Conservation (phyloP, 148 eudicot species). For the Vaccinium myrtillus region DNA sequence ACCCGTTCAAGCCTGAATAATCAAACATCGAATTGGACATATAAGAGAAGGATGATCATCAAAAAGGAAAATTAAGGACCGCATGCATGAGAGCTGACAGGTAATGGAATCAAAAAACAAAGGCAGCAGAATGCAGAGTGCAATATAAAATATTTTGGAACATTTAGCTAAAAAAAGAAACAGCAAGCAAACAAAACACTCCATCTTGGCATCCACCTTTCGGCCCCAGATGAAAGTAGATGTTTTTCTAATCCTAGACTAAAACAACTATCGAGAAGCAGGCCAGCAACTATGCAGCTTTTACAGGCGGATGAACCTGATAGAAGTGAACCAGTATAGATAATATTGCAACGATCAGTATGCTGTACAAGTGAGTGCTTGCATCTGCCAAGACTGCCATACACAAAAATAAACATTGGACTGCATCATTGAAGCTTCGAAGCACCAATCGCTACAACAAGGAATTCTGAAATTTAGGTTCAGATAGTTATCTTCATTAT, state of each 20-base stretch:
- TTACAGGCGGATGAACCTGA: neutral
- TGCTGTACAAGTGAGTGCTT: neutral
- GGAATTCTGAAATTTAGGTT: neutral
- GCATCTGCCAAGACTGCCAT: neutral
- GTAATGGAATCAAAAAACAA: neutral
- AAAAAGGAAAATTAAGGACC: neutral
- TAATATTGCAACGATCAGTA: neutral
- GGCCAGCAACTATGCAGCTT: neutral
- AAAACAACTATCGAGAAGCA: constrained; percentile 1
- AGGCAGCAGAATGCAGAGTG: neutral
- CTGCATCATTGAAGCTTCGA: neutral
- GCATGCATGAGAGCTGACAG: neutral
- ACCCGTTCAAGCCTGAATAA: constrained; percentile 85
- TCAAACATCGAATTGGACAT: constrained; percentile 2
- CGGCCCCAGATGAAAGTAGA: neutral
- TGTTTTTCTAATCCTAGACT: neutral
- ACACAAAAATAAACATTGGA: neutral
- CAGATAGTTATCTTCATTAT: neutral
- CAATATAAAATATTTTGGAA: neutral
- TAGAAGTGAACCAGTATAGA: neutral
- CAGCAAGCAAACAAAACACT: neutral
- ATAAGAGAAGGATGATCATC: neutral
- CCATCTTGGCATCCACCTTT: neutral
- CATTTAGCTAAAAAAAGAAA: neutral
- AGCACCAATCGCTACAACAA: neutral